Evolutionary conservation across 768 basidiomycete species (phyloP), one percentile per base, ranked within the genome.

Genomic region (Lentinula raphanica): DNA sequence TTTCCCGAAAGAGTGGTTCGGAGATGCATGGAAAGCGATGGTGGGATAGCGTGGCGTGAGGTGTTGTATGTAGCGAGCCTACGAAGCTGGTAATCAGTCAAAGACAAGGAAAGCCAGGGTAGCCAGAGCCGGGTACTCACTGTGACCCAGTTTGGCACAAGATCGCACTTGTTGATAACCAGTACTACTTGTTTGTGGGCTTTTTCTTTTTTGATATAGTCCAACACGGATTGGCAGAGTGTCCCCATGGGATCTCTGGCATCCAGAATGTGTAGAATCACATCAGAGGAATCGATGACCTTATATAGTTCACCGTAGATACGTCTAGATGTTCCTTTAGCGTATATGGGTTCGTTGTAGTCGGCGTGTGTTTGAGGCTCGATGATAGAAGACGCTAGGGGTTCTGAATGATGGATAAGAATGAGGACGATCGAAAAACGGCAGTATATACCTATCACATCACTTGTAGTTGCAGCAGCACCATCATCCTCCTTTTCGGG

Each of bases 241-340:
- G 97, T 98, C 3, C 97, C 97, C 49, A 97, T 69, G 1, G 96
- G 96, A 71, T 98, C 96, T 42, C 96, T 84, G 17, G 96, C 95
- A 72, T 99, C 96, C 60, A 99, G 77, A 51, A 99, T 84, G 68
- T 99, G 96, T 32, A 99, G 80, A 58, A 99, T 82, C 40, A 98
- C 93, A 68, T 99, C 96, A 6, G 94, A 96, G 2, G 96, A 99
- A 70, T 99, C 97, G 67, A 99, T 94, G 63, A 99, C 96, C 72
- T 99, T 99, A 82, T 99, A 98, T 6, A 98, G 77, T 71, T 99
- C 96, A 59, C 94, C 95, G 73, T 97, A 98, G 60, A 99, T 99
- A 21, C 96, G 87, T 35, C 90, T 81, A 11, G 94, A 96, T 1
- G 95, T 98, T 36, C 96, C 96, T 72, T 98, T 98, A 51, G 88